Base-by-base conservation (phyloP, 2,329 filamentous ascomycete genomes). In the Stachybotrys chartarum region DNA sequence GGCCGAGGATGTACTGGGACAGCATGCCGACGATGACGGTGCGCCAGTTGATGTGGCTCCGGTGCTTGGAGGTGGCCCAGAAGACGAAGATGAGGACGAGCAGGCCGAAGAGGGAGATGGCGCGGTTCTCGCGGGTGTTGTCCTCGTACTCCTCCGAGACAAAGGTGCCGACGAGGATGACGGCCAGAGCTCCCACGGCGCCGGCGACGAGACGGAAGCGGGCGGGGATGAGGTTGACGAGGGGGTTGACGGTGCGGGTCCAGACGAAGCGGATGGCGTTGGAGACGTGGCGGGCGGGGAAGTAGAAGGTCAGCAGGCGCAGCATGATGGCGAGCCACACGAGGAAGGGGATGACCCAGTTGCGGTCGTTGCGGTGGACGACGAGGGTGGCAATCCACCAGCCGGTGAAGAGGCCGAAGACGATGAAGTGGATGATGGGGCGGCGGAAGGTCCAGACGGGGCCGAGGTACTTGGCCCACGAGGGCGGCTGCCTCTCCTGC, bases 11-110 rank as follows among this genome's bases (percentile, higher is more conserved):
- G 73, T 92, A 97, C 71, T 97, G 92, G 11, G 86, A 78, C 47
- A 96, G 77, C 87, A 96, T 94, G 57, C 92, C 92, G 44, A 88
- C 89, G 58, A 96, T 90, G 62, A 97, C 88, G 1, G 88, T 89
- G 65, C 88, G 86, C 87, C 86, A 91, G 60, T 84, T 80, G 61
- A 88, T 77, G 42, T 66, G 69, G 56, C 67, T 83, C 61, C 88
- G 82, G 69, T 91, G 79, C 56, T 76, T 81, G 46, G 91, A 96
- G 1, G 90, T 94, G 14, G 67, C 65, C 72, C 82, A 94, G 61
- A 96, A 83, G 1, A 70, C 56, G 56, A 72, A 74, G 60, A 96
- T 75, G 70, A 93, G 86, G 55, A 96, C 81, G 5, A 80, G 62
- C 17, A 96, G 76, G 30, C 92, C 91, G 57, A 94, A 87, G 12